These are phyloP conservation scores for Oryza glumipatula DNA, from an alignment of 176 grass and related monocot genomes.

Conservation along the genomic window DNA sequence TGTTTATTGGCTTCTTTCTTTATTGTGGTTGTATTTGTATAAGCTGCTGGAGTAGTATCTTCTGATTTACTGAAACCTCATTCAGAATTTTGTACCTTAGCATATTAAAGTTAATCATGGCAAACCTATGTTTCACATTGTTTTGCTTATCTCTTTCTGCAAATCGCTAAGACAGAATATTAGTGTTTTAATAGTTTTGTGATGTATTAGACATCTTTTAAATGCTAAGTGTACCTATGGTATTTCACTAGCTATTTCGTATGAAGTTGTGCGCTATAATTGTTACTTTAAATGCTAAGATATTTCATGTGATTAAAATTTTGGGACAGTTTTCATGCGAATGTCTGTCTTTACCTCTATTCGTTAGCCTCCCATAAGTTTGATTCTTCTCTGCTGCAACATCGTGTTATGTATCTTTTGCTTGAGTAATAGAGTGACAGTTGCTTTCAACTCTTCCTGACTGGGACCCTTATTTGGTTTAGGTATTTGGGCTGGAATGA, in stretches of 20 bases:
- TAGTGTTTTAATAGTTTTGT: background rate
- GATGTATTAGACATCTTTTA: slow-evolving; percentile 11
- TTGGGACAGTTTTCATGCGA: slow-evolving; percentile 9
- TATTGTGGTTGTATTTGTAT: slow-evolving; percentile 1
- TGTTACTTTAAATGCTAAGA: slow-evolving; percentile 2
- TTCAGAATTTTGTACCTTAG: background rate
- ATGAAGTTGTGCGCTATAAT: background rate
- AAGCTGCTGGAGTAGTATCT: background rate
- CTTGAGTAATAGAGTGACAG: slow-evolving; percentile 6
- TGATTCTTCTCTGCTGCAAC: background rate
- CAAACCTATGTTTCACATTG: slow-evolving; percentile 9
- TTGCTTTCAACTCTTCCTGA: slow-evolving; percentile 10
- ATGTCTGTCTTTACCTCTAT: slow-evolving; percentile 12
- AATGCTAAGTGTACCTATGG: background rate
- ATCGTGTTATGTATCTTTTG: slow-evolving; percentile 30
- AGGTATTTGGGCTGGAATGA: slow-evolving; percentile 99
- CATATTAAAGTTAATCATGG: background rate
- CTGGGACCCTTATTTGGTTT: slow-evolving; percentile 39
- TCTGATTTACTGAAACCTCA: background rate
- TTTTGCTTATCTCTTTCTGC: background rate
- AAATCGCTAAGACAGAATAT: background rate
- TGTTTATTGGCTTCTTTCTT: background rate
- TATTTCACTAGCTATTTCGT: slow-evolving; percentile 8
- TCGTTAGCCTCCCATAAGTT: background rate
- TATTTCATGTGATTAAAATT: background rate